Base-by-base conservation (phyloP, 2,329 filamentous ascomycete genomes). In the Cryphonectria japonica region DNA sequence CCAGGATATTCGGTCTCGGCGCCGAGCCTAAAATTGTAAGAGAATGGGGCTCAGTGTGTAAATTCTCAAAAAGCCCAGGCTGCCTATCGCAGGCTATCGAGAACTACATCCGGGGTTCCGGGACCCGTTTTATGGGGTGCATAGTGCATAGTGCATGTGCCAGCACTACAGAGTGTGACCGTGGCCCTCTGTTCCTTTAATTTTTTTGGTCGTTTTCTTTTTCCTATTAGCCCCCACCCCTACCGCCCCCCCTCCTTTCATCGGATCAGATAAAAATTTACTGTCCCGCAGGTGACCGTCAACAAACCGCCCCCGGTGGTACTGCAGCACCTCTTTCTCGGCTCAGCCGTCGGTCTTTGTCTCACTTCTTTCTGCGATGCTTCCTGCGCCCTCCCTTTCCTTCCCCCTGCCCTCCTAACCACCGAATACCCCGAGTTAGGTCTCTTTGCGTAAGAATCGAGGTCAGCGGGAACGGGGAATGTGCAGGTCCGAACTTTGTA, bases 231-330 rank as follows among this genome's bases (percentile, higher is more conserved):
- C 3, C 52, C 13, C 26, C 13, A 29, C 11, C 54, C 26, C 54
- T 26, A 26, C 26, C 26, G 26, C 19, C 8, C n/a, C 11, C 29
- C 41, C 63, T 70, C 37, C 64, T 67, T 70, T 68, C 59, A 26
- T 71, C 69, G 69, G 69, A 71, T 71, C 69, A 66, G 69, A 71
- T 71, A 71, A 71, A 63, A 46, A 52, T n/a, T 29, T 66, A 34
- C 11, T 66, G 50, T 54, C 46, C 46, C n/a, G 32, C 37, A 29
- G 16, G 16, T 66, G 63, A 66, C 63, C 32, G 63, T 52, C 43
- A 66, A 29, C 26, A 14, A 39, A 39, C 39, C 26, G 41, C 61
- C 34, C n/a, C 32, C 59, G 37, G 19, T n/a, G 7, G 37, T 39
- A 39, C 37, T 41, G 34, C 57, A 32, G 26, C 57, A 1, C 16